Evolutionary conservation across 1,284 basidiomycete species (phyloP).

Genomic region (Crucibulum parvulum): DNA sequence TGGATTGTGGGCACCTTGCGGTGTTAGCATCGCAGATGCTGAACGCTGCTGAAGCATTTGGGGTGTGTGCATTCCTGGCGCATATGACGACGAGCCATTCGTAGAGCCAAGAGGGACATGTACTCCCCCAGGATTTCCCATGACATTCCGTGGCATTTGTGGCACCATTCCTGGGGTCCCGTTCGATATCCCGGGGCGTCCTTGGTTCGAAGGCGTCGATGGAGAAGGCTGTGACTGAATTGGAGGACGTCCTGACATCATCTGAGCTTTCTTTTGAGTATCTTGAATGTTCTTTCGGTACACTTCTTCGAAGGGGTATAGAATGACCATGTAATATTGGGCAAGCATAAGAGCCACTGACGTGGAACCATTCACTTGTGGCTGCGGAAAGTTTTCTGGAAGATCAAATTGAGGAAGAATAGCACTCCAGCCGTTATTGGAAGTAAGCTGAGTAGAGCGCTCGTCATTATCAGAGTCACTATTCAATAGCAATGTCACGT

Average conservation of each 20-base stretch:
- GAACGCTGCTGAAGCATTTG: constrained; percentile 46
- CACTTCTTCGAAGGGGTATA: constrained; percentile 73
- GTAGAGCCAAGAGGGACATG: constrained; percentile 3
- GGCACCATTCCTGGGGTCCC: background rate
- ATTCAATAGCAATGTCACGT: constrained; percentile 23
- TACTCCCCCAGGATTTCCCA: constrained; percentile 9
- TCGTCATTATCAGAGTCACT: constrained; percentile 26
- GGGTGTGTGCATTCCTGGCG: constrained; percentile 38
- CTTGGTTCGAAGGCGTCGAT: too few relatives aligned
- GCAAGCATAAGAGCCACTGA: constrained; percentile 56
- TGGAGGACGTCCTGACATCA: constrained; percentile 38
- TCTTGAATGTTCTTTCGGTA: constrained; percentile 67
- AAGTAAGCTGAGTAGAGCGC: constrained; percentile 29
- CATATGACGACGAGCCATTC: constrained; percentile 36
- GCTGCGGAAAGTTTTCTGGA: constrained; percentile 62
- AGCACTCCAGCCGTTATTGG: constrained; percentile 52
- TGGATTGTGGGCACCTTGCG: constrained; percentile 14
- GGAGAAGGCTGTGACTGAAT: constrained; percentile 13
- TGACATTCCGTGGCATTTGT: constrained; percentile 28
- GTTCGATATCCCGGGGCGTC: too few relatives aligned
- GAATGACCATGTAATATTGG: constrained; percentile 64
- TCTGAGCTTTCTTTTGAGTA: constrained; percentile 60
- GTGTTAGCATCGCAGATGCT: constrained; percentile 24
- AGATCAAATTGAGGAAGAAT: constrained; percentile 66
- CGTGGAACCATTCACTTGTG: constrained; percentile 51